A percentile compares a stretch with the other conserved stretches of the same genome.
Conservation (phyloP, 139 green algal genomes). For the Tetradesmus obliquus region DNA sequence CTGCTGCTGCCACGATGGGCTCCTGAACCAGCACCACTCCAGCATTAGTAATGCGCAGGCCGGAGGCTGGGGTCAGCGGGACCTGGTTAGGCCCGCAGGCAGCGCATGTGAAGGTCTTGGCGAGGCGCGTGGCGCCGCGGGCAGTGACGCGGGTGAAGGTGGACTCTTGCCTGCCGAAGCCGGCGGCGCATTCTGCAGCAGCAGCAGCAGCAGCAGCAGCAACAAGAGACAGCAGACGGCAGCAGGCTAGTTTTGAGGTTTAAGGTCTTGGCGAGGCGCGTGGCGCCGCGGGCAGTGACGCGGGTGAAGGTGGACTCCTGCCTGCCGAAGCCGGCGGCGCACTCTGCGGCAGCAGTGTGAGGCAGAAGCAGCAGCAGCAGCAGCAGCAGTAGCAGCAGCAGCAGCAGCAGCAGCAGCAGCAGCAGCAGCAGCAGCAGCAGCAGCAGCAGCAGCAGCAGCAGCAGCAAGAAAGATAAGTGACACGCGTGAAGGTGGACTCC, state of each 20-base stretch:
- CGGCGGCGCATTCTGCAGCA: slow-evolving; percentile 16
- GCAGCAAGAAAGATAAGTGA: too few relatives aligned
- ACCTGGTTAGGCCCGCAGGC: slow-evolving; percentile 1
- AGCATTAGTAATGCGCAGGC: slow-evolving; percentile 15
- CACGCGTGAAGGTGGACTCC: too few relatives aligned
- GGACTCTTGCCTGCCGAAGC: neutral
- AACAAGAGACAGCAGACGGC: neutral
- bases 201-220: neutral
- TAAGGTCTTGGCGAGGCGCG: neutral
- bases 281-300: neutral
- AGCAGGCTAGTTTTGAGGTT: too few relatives aligned
- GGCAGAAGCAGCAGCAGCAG: neutral
- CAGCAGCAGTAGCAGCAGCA: neutral
- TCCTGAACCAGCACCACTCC: neutral
- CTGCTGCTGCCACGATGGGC: slow-evolving; percentile 6
- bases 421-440: too few relatives aligned
- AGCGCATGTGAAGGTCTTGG: neutral
- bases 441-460: too few relatives aligned
- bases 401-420: neutral
- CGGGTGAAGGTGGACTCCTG: neutral
- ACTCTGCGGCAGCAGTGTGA: neutral
- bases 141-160: neutral
- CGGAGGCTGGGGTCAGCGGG: neutral
- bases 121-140: neutral
- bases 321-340: slow-evolving; percentile 9